A percentile compares a stretch with the other conserved stretches of the same genome.
Conservation (phyloP, 129 eudicot species). For the Glebionis coronaria region DNA sequence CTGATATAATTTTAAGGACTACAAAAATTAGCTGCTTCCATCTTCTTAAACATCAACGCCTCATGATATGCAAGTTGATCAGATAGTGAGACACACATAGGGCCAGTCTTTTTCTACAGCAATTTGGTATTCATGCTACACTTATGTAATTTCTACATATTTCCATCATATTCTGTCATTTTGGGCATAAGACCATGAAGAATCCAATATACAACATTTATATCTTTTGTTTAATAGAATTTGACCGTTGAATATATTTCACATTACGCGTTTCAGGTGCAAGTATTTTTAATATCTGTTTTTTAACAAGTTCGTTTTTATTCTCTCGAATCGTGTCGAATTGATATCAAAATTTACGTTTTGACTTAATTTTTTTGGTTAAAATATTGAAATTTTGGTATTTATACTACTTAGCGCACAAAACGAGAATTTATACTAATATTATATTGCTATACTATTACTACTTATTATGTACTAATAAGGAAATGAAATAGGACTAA, state of each 20-base stretch:
- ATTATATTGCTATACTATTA: no score
- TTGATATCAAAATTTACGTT: no score
- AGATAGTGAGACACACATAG: not conserved
- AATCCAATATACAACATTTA: not conserved
- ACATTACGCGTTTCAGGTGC: constrained; percentile 6
- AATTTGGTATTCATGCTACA: constrained; percentile 8
- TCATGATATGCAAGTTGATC: not conserved
- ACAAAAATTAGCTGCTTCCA: not conserved
- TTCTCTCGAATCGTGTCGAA: no score
- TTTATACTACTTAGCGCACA: no score
- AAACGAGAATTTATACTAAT: no score
- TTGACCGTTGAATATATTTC: not conserved
- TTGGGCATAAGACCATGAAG: no score
- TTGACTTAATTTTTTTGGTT: no score
- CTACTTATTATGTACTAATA: no score
- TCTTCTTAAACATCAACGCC: constrained; percentile 4
- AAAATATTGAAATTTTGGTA: no score
- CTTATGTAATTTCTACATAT: constrained; percentile 3
- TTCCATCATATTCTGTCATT: not conserved
- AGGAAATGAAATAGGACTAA: no score
- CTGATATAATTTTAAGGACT: constrained; percentile 30
- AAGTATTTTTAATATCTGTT: no score
- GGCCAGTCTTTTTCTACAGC: not conserved
- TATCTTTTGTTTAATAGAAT: not conserved
- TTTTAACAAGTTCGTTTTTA: no score